Percentiles rank a stretch among this genome's conserved stretches.
Evolutionary conservation across 306 rosid genomes (phyloP).

Genomic region (Mucuna pruriens): DNA sequence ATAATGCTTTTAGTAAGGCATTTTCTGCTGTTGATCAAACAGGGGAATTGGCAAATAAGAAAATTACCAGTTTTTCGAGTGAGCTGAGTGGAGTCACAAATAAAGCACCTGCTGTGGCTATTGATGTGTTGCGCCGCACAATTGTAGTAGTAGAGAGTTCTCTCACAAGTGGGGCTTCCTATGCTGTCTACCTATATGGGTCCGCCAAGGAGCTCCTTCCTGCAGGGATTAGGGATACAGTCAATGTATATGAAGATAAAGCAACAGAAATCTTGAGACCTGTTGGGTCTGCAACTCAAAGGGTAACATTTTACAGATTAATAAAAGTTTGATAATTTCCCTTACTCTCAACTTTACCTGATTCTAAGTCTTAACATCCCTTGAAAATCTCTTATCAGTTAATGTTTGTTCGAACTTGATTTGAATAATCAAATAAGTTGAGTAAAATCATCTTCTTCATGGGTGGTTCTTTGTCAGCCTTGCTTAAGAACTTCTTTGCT

Average conservation of each 20-base stretch:
- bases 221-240: conserved; percentile 62
- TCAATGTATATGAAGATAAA: conserved; percentile 69
- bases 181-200: conserved; percentile 63
- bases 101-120: conserved; percentile 61
- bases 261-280: conserved; percentile 70
- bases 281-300: conserved; percentile 57
- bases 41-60: conserved; percentile 64
- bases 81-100: conserved; percentile 60
- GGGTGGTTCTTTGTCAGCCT: background rate
- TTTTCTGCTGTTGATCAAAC: conserved; percentile 68
- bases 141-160: conserved; percentile 70
- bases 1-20: conserved; percentile 53
- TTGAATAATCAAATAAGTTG: conserved; percentile 30
- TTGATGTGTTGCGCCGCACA: conserved; percentile 66
- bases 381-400: background rate
- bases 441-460: conserved; percentile 19
- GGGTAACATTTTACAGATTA: conserved; percentile 51
- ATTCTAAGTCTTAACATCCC: conserved; percentile 15
- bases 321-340: conserved; percentile 20
- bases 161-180: conserved; percentile 67
- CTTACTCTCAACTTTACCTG: conserved; percentile 21
- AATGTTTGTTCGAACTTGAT: conserved; percentile 4
- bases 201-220: conserved; percentile 82
- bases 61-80: conserved; percentile 60
- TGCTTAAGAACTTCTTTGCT: conserved; percentile 23